Evolutionary conservation across 441 rosid species (phyloP).

Genomic region (Viola pubescens): DNA sequence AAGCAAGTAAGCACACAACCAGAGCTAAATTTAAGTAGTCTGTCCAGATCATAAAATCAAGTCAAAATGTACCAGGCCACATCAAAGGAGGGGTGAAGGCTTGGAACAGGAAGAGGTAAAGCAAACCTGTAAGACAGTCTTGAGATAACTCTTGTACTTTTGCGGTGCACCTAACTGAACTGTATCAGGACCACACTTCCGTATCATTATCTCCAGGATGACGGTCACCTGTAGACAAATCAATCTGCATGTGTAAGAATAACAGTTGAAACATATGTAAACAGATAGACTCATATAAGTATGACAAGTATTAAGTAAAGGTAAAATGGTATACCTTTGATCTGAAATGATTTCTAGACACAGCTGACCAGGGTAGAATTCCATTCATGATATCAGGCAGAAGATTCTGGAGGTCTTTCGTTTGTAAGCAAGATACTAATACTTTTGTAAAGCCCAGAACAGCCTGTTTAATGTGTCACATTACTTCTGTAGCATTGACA

Average conservation of each 20-base stretch:
- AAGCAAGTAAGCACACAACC: too few species aligned
- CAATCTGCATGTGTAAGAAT: constrained; percentile 4
- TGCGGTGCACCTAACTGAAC: constrained; percentile 60
- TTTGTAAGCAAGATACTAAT: constrained; percentile 57
- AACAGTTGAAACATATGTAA: constrained; percentile 10
- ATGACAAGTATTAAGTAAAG: not conserved
- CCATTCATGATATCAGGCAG: constrained; percentile 44
- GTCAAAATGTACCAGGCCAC: not conserved
- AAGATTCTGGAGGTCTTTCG: constrained; percentile 58
- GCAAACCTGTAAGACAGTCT: constrained; percentile 62
- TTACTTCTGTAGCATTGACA: not conserved
- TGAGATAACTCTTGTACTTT: constrained; percentile 57
- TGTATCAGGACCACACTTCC: constrained; percentile 78
- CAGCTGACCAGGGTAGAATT: constrained; percentile 74
- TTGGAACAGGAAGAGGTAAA: not conserved
- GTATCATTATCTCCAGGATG: constrained; percentile 72
- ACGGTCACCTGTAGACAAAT: constrained; percentile 50
- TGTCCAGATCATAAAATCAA: not conserved
- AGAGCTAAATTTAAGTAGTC: too few species aligned
- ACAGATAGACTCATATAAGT: not conserved
- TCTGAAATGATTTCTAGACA: constrained; percentile 84
- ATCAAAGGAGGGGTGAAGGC: too few species aligned
- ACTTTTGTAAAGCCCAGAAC: constrained; percentile 88
- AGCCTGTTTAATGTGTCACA: constrained; percentile 46
- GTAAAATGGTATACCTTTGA: constrained; percentile 42